Conservation (phyloP, 2,329 filamentous ascomycete genomes). For the Pleochaeta shiraiana region DNA sequence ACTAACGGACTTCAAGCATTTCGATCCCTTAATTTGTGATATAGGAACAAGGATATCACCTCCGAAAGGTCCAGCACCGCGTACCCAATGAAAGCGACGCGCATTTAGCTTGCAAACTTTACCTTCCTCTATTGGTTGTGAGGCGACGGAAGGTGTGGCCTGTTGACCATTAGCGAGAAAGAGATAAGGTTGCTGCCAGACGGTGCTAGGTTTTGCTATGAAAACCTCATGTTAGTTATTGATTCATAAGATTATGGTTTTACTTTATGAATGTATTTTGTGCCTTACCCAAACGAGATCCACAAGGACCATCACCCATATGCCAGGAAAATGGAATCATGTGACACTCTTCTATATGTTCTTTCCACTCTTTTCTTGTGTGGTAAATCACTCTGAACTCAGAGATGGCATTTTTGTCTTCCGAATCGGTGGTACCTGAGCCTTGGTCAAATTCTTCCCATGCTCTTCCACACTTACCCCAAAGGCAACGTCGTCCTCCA, state of each 20-base stretch:
- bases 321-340: conserved; percentile 33
- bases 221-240: not conserved
- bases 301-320: conserved; percentile 34
- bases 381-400: conserved; percentile 7
- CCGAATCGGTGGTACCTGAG: not conserved
- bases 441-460: conserved; percentile 1
- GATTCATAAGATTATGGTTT: too few relatives aligned
- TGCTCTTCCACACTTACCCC: conserved; percentile 21
- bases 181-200: conserved; percentile 15
- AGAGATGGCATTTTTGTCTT: not conserved
- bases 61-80: not conserved
- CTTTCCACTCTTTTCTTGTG: conserved; percentile 20
- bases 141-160: conserved; percentile 32
- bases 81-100: conserved; percentile 8
- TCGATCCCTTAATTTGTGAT: not conserved
- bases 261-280: too few relatives aligned
- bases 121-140: conserved; percentile 27
- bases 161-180: conserved; percentile 30
- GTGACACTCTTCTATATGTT: conserved; percentile 32
- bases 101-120: conserved; percentile 11
- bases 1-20: too few relatives aligned
- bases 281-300: conserved; percentile 17
- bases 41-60: not conserved
- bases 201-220: conserved; percentile 7
- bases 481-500: conserved; percentile 18